Evolutionary conservation across 2,329 filamentous ascomycete species (phyloP), one percentile per base, ranked within the genome.

Genomic region (Sarocladiaceae sp.): DNA sequence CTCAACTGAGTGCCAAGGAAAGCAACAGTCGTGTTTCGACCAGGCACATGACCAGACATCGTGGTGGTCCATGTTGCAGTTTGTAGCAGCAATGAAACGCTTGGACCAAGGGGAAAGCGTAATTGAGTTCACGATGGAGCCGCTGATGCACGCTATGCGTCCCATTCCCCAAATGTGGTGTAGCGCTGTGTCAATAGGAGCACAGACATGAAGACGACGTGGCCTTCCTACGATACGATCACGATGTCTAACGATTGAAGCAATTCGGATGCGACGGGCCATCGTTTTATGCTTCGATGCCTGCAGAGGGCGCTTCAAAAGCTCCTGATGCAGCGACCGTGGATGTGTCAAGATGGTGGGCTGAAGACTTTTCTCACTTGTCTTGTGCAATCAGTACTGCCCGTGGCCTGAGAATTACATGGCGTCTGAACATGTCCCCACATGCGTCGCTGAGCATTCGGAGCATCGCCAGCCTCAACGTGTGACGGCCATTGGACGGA

Each of bases 81-180:
- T n/a, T 28, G 40, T 44, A 26, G 40, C 13, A 44, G 40, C n/a
- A n/a, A n/a, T n/a, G 15, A 33, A 20, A 29, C 5, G 4, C 7
- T 10, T 42, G 37, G 15, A 15, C 37, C 44, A 48, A 48, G 12
- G 44, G 23, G 26, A 42, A 28, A 31, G 25, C 28, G 26, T 11
- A 48, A 29, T 48, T 44, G 40, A 28, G 25, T 33, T 48, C 44
- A 33, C 44, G 28, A 48, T 33, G 44, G 44, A 33, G 44, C 22
- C 44, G 10, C 20, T 33, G 26, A 48, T 48, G 44, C 44, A 48
- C 28, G 26, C 44, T 15, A 31, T 48, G 44, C 26, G 26, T 31
- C 11, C 28, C 26, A 48, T 29, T 33, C 25, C 26, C 44, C 44
- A 17, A 22, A 48, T 48, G n/a, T 10, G 22, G 44, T 8, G 28